Conservation (phyloP, 441 rosid genomes). For the Gossypium trilobum region DNA sequence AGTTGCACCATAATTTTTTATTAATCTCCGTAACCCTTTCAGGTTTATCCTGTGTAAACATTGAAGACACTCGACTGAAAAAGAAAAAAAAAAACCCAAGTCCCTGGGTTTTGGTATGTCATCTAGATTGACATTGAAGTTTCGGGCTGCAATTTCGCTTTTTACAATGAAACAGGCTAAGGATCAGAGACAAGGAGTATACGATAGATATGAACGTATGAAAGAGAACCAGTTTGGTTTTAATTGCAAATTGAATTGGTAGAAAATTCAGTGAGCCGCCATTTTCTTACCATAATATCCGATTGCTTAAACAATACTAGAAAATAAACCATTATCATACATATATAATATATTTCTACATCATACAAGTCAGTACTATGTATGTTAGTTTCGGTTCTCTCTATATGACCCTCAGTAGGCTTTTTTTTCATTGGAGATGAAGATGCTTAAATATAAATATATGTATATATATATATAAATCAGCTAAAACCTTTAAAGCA, state of each 20-base stretch:
- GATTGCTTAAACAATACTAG: background rate
- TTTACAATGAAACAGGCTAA: background rate
- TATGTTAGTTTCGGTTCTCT: slow-evolving; percentile 10
- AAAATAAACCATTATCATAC: background rate
- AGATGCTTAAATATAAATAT: background rate
- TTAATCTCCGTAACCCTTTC: background rate
- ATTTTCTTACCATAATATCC: background rate
- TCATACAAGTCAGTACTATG: background rate
- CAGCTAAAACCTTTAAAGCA: slow-evolving; percentile 1
- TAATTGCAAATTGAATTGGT: background rate
- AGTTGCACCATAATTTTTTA: background rate
- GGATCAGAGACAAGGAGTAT: background rate
- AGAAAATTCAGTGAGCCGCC: background rate
- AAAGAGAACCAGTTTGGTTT: background rate
- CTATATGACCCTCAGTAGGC: slow-evolving; percentile 6
- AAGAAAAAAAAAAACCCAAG: background rate
- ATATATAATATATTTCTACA: background rate
- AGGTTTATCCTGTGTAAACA: background rate
- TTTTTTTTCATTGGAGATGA: slow-evolving; percentile 1
- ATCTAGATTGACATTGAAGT: background rate
- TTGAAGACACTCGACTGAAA: background rate
- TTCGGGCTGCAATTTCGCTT: background rate
- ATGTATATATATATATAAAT: background rate
- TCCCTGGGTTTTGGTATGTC: background rate
- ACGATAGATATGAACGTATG: background rate